Base-by-base conservation (phyloP, 176 grass and related monocot species). In the Avena eriantha region DNA sequence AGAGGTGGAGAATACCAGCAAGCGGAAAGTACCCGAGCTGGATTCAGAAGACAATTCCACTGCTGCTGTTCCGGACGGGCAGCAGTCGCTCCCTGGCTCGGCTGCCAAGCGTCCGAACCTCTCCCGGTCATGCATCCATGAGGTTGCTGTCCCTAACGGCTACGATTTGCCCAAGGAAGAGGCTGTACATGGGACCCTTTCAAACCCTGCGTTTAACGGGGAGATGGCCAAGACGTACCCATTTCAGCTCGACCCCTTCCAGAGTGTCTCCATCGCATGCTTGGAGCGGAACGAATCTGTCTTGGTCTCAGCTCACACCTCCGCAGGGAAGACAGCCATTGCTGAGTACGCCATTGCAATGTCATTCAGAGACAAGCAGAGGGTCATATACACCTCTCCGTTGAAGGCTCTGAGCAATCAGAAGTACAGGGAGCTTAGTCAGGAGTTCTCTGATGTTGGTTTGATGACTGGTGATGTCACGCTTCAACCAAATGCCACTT, bases 391-490 rank as follows among this genome's bases (percentile, higher is more conserved):
- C 78, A 99, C 97, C 50, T 99, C 97, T 83, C 94, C 94, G 19
- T 79, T 96, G 34, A 99, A 96, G 87, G 97, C 97, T 55, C 90
- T 99, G 9, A 96, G 97, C 87, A 99, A 99, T 82, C 97, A 96
- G 92, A 99, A 99, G 90, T 96, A 96, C 79, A 90, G 97, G 67
- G 97, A 99, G 83, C 85, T 99, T 31, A 99, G 85, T 51, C 89
- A 94, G 68, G 97, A 96, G 90, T 99, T 99, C 76, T 89, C 89
- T 63, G 97, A 99, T 58, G 97, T 99, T 14, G 97, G 94, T 3
- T 48, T 99, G 49, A 96, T 99, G 97, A 99, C 97, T 1, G 94
- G 97, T 24, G 97, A 99, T 66, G 97, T 99, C 79, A 99, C 97
- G 12, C 89, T 99, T 51, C 86, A 92, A 54, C 97, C 97, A 1